Evolutionary conservation across 176 grass and related monocot species (phyloP).

Genomic region (Aegilops umbellulata): DNA sequence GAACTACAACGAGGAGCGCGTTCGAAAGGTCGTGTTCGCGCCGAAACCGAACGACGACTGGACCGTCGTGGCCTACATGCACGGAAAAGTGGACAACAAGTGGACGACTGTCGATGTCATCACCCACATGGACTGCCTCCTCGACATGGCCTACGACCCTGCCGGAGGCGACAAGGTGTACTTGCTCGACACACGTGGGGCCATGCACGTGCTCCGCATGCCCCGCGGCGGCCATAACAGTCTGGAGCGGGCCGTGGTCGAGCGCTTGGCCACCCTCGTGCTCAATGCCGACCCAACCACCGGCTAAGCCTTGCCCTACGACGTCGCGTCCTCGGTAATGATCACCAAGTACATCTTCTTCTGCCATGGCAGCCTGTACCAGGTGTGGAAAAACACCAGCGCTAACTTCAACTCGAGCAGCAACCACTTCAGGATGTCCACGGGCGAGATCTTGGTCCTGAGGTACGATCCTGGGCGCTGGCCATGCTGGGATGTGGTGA

Average conservation of each 20-base stretch:
- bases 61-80: neutral
- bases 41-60: neutral
- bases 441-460: neutral
- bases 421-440: neutral
- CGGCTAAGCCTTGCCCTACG: neutral
- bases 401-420: neutral
- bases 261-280: neutral
- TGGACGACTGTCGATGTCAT: neutral
- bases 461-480: neutral
- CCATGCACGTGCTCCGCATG: neutral
- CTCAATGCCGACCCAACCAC: too few species aligned
- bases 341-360: neutral
- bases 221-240: neutral
- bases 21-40: conserved; percentile 18
- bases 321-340: neutral
- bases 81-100: neutral
- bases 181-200: neutral
- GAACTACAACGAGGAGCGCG: neutral
- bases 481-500: too few species aligned
- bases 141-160: conserved; percentile 1
- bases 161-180: neutral
- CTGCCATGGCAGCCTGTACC: neutral
- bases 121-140: neutral
- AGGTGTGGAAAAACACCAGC: neutral
- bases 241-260: neutral